Evolutionary conservation across 352 stramenopile genomes (phyloP).

Genomic region (Phytophthora constricta): DNA sequence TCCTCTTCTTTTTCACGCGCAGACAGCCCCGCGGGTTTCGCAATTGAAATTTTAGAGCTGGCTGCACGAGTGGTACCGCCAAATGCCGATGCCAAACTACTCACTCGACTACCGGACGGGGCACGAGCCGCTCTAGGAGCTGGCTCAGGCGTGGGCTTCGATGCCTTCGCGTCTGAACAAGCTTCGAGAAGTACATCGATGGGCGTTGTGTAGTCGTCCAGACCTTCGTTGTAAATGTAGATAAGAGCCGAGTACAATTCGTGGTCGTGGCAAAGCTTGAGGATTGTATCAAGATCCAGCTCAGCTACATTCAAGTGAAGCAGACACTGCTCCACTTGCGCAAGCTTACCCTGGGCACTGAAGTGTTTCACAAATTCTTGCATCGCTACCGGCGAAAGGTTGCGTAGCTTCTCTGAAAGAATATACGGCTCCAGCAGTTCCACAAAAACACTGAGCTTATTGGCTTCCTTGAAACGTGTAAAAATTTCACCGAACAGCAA

Average conservation of each 20-base stretch:
- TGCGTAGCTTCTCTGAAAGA: constrained; percentile 92
- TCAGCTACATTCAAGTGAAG: constrained; percentile 94
- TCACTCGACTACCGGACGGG: constrained; percentile 58
- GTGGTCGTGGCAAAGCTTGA: constrained; percentile 93
- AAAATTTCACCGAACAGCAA: constrained; percentile 91
- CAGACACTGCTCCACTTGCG: constrained; percentile 93
- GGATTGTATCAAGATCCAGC: constrained; percentile 94
- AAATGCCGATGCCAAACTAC: constrained; percentile 69
- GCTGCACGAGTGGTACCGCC: constrained; percentile 50
- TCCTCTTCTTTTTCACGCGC: constrained; percentile 45
- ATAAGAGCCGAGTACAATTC: constrained; percentile 94
- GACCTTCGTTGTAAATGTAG: constrained; percentile 94
- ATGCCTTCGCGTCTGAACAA: constrained; percentile 58
- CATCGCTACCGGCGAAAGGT: constrained; percentile 93
- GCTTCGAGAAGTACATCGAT: constrained; percentile 92
- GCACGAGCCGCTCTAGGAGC: constrained; percentile 27
- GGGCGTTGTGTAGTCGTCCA: constrained; percentile 93
- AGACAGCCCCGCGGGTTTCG: constrained; percentile 36
- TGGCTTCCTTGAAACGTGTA: constrained; percentile 81
- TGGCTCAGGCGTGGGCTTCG: constrained; percentile 28
- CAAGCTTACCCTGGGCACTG: constrained; percentile 83
- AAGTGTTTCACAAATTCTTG: constrained; percentile 94
- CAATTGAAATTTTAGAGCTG: constrained; percentile 43
- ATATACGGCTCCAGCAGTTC: constrained; percentile 96
- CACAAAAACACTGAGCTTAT: constrained; percentile 91